Base-by-base conservation (phyloP, 352 stramenopile species). In the Pythium scleroteichum region DNA sequence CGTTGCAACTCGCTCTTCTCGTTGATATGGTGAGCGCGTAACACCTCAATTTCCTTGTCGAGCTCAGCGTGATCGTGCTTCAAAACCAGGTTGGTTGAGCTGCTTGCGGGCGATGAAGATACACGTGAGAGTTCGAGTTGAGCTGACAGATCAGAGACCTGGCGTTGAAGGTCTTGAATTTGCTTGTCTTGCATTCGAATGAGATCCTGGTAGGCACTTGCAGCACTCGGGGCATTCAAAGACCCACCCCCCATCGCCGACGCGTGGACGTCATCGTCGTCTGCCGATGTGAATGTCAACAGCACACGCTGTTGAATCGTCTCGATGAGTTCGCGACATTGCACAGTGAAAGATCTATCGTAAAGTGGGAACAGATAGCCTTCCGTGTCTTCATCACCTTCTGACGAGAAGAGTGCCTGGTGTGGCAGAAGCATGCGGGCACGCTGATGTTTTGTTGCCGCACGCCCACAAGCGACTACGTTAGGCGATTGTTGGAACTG, bases 101-200 rank as follows among this genome's bases (percentile, higher is more conserved):
- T 53, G 53, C 42, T 46, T n/a, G 20, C 22, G 38, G 16, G 20
- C 2, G 35, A 35, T 14, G 12, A 12, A 12, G 41, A 38, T 17
- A n/a, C 14, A 29, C 41, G 32, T 17, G 45, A 19, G 23, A 35
- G 23, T 14, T 52, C 13, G 9, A 42, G 17, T 59, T 53, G 50
- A 12, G 39, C 40, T 20, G 33, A 24, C 4, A 72, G 56, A 54
- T 71, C 64, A 1, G 69, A 38, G 7, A 76, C 44, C 59, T 78
- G 57, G 16, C 66, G 56, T 55, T 89, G 63, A 4, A 93, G 57
- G 19, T 82, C 71, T 6, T 84, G 69, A 44, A 92, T 77, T 38
- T 90, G 77, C 47, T 85, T 78, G 42, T 93, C 84, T 64, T 93
- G 84, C 62, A 91, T 87, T 5, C 84, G 80, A 53, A 93, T 93